Conservation (phyloP, 192 early-diverging fungal species). For the Mortierella claussenii region DNA sequence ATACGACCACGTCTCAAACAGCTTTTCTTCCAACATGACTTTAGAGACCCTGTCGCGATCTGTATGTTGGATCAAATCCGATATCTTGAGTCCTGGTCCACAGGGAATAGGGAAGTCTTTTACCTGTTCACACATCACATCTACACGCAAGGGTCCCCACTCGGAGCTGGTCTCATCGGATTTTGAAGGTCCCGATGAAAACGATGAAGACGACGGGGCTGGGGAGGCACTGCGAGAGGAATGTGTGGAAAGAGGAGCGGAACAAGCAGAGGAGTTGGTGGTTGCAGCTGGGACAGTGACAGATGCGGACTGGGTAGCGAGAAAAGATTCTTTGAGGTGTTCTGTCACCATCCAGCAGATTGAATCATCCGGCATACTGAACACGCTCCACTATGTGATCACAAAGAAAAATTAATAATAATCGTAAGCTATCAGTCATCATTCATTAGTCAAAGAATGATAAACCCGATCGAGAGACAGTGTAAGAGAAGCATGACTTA, state of each 20-base stretch:
- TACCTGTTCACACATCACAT: slow-evolving; percentile 27
- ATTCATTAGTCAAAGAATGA: too few relatives aligned
- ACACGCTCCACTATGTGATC: slow-evolving; percentile 24
- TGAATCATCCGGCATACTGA: slow-evolving; percentile 39
- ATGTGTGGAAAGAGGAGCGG: neutral
- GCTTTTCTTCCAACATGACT: slow-evolving; percentile 38
- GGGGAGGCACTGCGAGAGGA: slow-evolving; percentile 9
- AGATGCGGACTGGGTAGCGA: neutral
- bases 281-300: too few relatives aligned
- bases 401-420: too few relatives aligned
- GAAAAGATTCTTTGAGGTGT: slow-evolving; percentile 9
- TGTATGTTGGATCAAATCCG: slow-evolving; percentile 20
- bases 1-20: slow-evolving; percentile 30
- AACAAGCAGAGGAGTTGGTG: neutral
- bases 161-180: neutral
- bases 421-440: too few relatives aligned
- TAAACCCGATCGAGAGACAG: too few relatives aligned
- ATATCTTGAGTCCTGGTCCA: slow-evolving; percentile 12
- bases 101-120: slow-evolving; percentile 27
- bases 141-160: slow-evolving; percentile 16
- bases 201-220: neutral
- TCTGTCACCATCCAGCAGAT: slow-evolving; percentile 43
- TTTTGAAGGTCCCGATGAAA: neutral
- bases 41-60: slow-evolving; percentile 15
- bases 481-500: too few relatives aligned